A percentile compares a stretch with the other conserved stretches of the same genome.
Conservation (phyloP, 139 green algal genomes). For the Nannochloris sp. region DNA sequence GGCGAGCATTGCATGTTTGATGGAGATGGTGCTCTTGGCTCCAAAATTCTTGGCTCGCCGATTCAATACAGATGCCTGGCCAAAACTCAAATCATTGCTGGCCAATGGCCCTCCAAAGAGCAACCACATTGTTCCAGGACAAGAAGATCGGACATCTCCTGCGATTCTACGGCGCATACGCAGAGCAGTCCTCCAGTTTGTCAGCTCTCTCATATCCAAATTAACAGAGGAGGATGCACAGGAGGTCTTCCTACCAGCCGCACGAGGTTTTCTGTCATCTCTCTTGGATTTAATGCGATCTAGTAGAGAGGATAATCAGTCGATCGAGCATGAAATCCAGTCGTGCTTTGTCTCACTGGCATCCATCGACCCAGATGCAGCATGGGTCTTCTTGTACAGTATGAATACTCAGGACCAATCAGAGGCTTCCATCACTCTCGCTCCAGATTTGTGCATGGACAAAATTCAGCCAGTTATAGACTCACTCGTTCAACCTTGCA, state of each 20-base stretch:
- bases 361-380: conserved; percentile 44
- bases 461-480: too few species aligned
- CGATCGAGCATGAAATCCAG: too few species aligned
- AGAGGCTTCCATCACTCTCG: too few species aligned
- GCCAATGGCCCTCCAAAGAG: conserved; percentile 15
- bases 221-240: too few species aligned
- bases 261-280: too few species aligned
- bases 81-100: conserved; percentile 44
- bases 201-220: neutral
- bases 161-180: conserved; percentile 34
- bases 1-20: conserved; percentile 12
- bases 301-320: too few species aligned
- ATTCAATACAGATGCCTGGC: conserved; percentile 49
- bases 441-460: too few species aligned
- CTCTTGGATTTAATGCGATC: too few species aligned
- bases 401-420: too few species aligned
- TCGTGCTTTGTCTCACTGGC: too few species aligned
- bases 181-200: conserved; percentile 29
- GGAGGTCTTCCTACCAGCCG: too few species aligned
- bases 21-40: conserved; percentile 16
- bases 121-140: conserved; percentile 16
- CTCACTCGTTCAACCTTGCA: too few species aligned
- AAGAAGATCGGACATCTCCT: conserved; percentile 23
- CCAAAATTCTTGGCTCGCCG: conserved; percentile 47
- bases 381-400: conserved; percentile 31